Conservation (phyloP, 805 yeast species). For the Metschnikowia gelsemii region DNA sequence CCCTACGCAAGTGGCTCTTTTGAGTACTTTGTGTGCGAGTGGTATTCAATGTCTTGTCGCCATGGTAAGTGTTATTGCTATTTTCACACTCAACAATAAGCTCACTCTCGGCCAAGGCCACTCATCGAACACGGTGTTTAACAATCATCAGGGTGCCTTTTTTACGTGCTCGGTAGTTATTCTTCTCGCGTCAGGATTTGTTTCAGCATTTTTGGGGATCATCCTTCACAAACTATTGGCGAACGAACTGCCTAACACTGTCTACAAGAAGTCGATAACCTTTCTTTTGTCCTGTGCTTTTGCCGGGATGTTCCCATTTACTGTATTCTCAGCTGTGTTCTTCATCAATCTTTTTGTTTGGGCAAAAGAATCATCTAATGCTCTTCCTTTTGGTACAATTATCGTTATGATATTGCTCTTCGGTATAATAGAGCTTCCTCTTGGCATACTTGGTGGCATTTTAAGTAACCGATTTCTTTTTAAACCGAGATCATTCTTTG, state of each 20-base stretch:
- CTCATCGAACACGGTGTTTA: conserved; percentile 57
- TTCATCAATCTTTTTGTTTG: conserved; percentile 68
- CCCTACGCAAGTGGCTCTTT: conserved; percentile 48
- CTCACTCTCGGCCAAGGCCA: conserved; percentile 23
- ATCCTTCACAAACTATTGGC: conserved; percentile 58
- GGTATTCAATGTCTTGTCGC: conserved; percentile 75
- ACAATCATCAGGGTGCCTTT: conserved; percentile 66
- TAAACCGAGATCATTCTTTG: conserved; percentile 23
- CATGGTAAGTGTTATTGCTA: conserved; percentile 55
- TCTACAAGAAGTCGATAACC: conserved; percentile 23
- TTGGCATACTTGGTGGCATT: conserved; percentile 71
- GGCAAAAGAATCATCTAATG: conserved; percentile 72
- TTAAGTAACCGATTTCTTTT: conserved; percentile 41
- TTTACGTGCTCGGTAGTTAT: conserved; percentile 57
- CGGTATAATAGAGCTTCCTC: conserved; percentile 67
- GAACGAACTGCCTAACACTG: conserved; percentile 30
- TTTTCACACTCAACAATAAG: conserved; percentile 44
- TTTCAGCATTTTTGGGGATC: conserved; percentile 73
- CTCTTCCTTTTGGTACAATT: conserved; percentile 77
- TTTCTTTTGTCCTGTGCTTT: conserved; percentile 27
- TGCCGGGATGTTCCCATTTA: conserved; percentile 46
- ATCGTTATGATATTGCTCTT: conserved; percentile 58
- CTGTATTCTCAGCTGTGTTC: conserved; percentile 50
- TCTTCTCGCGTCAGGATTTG: conserved; percentile 67
- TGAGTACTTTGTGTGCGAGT: conserved; percentile 62